A percentile compares a stretch with the other conserved stretches of the same genome.
These are phyloP conservation scores for Fusarium vanettenii DNA, from an alignment of 2,329 filamentous ascomycete species.

Conservation along the genomic window DNA sequence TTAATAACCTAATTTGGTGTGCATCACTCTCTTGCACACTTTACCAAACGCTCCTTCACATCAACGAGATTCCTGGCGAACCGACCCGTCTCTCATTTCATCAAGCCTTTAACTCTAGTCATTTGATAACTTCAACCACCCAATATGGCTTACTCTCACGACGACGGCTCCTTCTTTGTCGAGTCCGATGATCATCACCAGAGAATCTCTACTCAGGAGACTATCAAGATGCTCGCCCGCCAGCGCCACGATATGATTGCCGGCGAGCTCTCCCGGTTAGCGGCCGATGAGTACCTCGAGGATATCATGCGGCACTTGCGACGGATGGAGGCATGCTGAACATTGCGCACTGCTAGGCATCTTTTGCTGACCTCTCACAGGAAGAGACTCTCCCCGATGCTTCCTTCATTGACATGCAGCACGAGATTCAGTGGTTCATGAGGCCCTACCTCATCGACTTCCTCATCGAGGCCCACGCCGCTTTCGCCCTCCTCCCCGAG, in stretches of 20 bases:
- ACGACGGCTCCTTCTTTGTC: slow-evolving; percentile 64
- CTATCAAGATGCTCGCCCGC: slow-evolving; percentile 80
- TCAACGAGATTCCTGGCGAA: slow-evolving; percentile 64
- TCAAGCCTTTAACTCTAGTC: slow-evolving; percentile 36
- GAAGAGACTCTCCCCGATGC: slow-evolving; percentile 93
- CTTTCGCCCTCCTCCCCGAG: slow-evolving; percentile 92
- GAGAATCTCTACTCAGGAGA: slow-evolving; percentile 78
- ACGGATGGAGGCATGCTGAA: slow-evolving; percentile 84
- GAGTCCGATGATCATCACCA: slow-evolving; percentile 63
- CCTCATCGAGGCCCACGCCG: slow-evolving; percentile 94
- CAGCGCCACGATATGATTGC: slow-evolving; percentile 89
- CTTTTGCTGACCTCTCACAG: slow-evolving; percentile 51
- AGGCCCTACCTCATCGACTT: slow-evolving; percentile 98
- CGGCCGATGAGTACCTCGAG: slow-evolving; percentile 91
- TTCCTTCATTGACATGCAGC: slow-evolving; percentile 98
- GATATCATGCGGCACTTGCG: slow-evolving; percentile 95
- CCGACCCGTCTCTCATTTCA: slow-evolving; percentile 59
- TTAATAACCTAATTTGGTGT: slow-evolving; percentile 63
- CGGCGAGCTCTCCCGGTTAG: slow-evolving; percentile 86
- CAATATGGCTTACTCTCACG: slow-evolving; percentile 61
- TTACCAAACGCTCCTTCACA: slow-evolving; percentile 53
- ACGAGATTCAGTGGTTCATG: slow-evolving; percentile 99
- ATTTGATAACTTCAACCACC: slow-evolving; percentile 28
- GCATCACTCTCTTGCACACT: slow-evolving; percentile 45
- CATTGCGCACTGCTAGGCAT: not conserved